Conservation (phyloP, 768 basidiomycete species). For the Naematelia aurantialba region DNA sequence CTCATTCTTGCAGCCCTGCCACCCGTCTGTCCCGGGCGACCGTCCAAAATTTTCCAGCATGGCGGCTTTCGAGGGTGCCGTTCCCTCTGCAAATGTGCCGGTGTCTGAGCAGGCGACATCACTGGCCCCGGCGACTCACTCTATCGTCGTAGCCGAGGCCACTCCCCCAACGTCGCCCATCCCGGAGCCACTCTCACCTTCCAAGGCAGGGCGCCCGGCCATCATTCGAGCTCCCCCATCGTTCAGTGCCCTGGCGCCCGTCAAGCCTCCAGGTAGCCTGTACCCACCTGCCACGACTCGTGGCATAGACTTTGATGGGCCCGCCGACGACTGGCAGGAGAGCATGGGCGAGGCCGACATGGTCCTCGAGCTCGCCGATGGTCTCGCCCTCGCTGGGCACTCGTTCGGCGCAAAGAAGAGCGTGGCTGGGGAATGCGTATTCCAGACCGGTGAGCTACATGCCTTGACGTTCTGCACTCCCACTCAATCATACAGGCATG, state of each 20-base stretch:
- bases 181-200: conserved; percentile 8
- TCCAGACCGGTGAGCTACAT: conserved; percentile 80
- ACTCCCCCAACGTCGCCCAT: conserved; percentile 30
- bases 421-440: conserved; percentile 95
- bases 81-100: conserved; percentile 33
- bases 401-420: conserved; percentile 94
- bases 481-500: conserved; percentile 66
- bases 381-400: conserved; percentile 78
- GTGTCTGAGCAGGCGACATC: conserved; percentile 23
- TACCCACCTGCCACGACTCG: conserved; percentile 47
- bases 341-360: conserved; percentile 48
- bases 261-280: conserved; percentile 31
- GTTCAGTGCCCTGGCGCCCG: conserved; percentile 16
- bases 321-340: conserved; percentile 36
- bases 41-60: not conserved
- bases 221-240: conserved; percentile 16
- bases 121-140: conserved; percentile 26
- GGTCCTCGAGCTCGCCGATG: conserved; percentile 86
- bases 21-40: not conserved
- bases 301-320: conserved; percentile 43
- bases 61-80: conserved; percentile 31
- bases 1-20: not conserved
- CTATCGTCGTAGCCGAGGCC: conserved; percentile 26
- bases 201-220: conserved; percentile 9
- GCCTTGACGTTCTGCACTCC: conserved; percentile 4